Evolutionary conservation across 495 filamentous ascomycete species (phyloP), one percentile per base, ranked within the genome.

Genomic region (Rhypophila decipiens): DNA sequence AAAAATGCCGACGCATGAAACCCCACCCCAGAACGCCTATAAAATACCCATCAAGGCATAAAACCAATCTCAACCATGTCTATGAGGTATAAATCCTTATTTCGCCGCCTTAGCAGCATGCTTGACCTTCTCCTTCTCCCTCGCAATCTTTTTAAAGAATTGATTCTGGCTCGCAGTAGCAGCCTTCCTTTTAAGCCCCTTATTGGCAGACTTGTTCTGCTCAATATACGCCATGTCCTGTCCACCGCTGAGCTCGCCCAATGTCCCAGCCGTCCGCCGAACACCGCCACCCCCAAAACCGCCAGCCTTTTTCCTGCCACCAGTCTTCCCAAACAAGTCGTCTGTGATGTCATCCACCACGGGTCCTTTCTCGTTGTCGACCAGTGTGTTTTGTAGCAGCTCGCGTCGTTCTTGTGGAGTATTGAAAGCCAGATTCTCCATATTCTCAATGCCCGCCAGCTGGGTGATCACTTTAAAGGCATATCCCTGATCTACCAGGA

Each of bases 401-500:
- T 95, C 90, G 39, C 88, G 82, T 19, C 89, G 84, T 60, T 97
- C 91, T 11, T 80, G 72, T 0, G 89, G 74, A 1, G 89, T 88
- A 1, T 79, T 72, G 64, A 90, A 96, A 2, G 86, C 85, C 9
- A 97, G 79, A 5, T 83, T 84, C 5, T 85, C 80, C 24, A 89
- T 82, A 31, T 86, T 75, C 51, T 96, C 89, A 44, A 97, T 89
- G 21, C 91, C 91, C 56, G 89, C 83, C 5, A 99, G 76, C 59
- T 95, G 89, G 1, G 93, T 97, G 65, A 99, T 99, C 48, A 99
- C 93, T 66, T 97, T 97, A 77, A 97, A 97, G 17, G 93, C 93
- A 66, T 99, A 99, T 29, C 93, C 93, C 65, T 99, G 93, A 56
- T 99, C 93, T 40, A 99, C 90, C 3, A 99, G 77, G 76, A 99